These are phyloP conservation scores for Trametes sp. DNA, from an alignment of 1,284 basidiomycete genomes.

Conservation along the genomic window DNA sequence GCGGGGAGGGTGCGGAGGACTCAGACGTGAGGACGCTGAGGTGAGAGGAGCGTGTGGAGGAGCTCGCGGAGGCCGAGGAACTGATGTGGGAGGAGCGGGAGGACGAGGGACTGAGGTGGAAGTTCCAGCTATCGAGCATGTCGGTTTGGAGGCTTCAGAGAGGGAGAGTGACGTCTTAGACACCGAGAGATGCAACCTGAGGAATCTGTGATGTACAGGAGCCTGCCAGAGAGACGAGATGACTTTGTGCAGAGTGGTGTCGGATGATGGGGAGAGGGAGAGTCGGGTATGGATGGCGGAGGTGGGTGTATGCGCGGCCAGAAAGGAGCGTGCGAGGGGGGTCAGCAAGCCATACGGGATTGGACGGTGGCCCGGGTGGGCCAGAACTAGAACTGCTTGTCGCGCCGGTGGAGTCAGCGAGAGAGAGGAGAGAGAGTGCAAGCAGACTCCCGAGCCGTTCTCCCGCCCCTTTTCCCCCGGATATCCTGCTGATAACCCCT, in stretches of 20 bases:
- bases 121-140: conserved; percentile 41
- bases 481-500: conserved; percentile 13
- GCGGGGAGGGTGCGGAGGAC: conserved; percentile 38
- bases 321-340: not conserved
- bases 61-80: conserved; percentile 19
- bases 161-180: too few species aligned
- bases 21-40: conserved; percentile 39
- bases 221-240: not conserved
- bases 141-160: not conserved
- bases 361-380: conserved; percentile 2
- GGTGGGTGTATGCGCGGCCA: conserved; percentile 6
- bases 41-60: conserved; percentile 39
- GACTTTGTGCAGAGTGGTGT: conserved; percentile 4
- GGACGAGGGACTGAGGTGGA: conserved; percentile 37
- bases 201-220: conserved; percentile 11
- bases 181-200: too few species aligned
- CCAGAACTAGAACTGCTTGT: not conserved
- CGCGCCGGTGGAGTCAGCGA: conserved; percentile 15
- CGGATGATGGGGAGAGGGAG: conserved; percentile 2
- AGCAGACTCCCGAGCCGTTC: not conserved
- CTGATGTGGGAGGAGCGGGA: conserved; percentile 42
- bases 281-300: not conserved
- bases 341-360: conserved; percentile 13
- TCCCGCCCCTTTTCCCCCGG: conserved; percentile 13
- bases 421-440: not conserved